Evolutionary conservation across 768 basidiomycete genomes (phyloP).

Genomic region (Pisolithus tinctorius): DNA sequence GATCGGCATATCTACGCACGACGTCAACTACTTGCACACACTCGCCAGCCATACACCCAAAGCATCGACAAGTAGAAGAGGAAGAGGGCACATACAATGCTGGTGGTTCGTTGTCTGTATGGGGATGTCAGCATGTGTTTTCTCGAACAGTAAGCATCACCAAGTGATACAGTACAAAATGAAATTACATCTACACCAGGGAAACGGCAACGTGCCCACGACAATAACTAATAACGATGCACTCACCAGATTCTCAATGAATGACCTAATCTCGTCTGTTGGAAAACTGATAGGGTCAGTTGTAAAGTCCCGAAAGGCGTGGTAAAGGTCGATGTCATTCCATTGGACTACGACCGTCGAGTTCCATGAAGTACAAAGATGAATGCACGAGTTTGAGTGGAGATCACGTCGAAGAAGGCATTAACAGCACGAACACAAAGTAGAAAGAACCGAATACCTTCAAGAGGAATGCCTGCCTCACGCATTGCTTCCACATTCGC

Average conservation of each 20-base stretch:
- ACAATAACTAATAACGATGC: neutral
- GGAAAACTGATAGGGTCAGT: conserved; percentile 61
- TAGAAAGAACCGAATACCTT: conserved; percentile 35
- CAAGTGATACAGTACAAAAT: neutral
- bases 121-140: too few species aligned
- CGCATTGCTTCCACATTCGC: conserved; percentile 53
- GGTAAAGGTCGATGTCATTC: conserved; percentile 74
- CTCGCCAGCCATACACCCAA: neutral
- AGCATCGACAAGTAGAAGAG: neutral
- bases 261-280: conserved; percentile 41
- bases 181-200: too few species aligned
- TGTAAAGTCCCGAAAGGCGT: conserved; percentile 64
- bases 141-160: too few species aligned
- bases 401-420: too few species aligned
- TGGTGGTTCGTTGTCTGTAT: conserved; percentile 21
- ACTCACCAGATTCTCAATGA: conserved; percentile 53
- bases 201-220: too few species aligned
- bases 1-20: conserved; percentile 56
- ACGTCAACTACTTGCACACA: neutral
- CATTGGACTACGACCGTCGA: conserved; percentile 47
- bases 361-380: too few species aligned
- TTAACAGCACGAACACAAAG: too few species aligned
- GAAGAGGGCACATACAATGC: conserved; percentile 17
- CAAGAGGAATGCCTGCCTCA: conserved; percentile 70
- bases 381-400: too few species aligned